These are phyloP conservation scores for Myrmaecium sp. DNA, from an alignment of 2,329 filamentous ascomycete genomes.

Conservation along the genomic window DNA sequence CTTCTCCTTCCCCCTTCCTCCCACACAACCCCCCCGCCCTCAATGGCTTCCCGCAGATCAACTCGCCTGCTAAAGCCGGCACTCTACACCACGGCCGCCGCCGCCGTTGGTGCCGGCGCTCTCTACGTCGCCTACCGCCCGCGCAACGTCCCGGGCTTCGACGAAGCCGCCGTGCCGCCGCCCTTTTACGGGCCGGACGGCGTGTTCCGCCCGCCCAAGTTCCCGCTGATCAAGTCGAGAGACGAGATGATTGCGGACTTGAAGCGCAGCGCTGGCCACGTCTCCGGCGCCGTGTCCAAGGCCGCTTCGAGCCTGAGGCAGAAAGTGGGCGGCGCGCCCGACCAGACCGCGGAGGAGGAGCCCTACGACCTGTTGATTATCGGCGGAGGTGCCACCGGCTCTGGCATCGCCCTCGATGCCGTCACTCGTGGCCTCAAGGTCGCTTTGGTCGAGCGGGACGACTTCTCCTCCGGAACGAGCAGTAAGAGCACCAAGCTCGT, in stretches of 20 bases:
- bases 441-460: slow-evolving; percentile 65
- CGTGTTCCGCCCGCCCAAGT: slow-evolving; percentile 47
- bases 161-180: slow-evolving; percentile 51
- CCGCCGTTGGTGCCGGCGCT: slow-evolving; percentile 35
- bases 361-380: slow-evolving; percentile 66
- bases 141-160: slow-evolving; percentile 53
- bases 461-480: slow-evolving; percentile 68
- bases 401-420: slow-evolving; percentile 67
- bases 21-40: background rate
- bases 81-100: slow-evolving; percentile 41
- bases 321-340: background rate
- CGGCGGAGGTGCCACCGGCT: slow-evolving; percentile 62
- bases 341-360: slow-evolving; percentile 29
- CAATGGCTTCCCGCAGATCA: slow-evolving; percentile 9
- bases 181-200: slow-evolving; percentile 54
- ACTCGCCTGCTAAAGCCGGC: slow-evolving; percentile 37
- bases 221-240: slow-evolving; percentile 45
- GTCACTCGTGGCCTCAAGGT: slow-evolving; percentile 65
- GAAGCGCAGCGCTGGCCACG: slow-evolving; percentile 31
- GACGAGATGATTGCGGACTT: slow-evolving; percentile 48
- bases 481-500: slow-evolving; percentile 81
- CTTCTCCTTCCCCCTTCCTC: background rate
- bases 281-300: slow-evolving; percentile 17
- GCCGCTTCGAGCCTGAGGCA: too few species aligned
- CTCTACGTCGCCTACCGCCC: slow-evolving; percentile 52